These are phyloP conservation scores for Echium plantagineum DNA, from an alignment of 257 asterid genomes.

Conservation along the genomic window DNA sequence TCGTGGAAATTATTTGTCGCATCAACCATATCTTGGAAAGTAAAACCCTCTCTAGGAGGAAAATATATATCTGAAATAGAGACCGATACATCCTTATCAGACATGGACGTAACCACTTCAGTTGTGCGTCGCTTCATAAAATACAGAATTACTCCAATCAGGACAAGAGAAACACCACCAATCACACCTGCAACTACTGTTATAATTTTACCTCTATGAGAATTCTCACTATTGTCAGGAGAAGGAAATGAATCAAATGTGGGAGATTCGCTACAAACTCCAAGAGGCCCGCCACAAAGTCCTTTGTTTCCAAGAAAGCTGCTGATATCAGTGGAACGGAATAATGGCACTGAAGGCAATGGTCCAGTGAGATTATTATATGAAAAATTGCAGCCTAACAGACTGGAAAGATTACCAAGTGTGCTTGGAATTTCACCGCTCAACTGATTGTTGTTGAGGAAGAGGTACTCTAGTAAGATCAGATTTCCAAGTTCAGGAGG, in stretches of 20 bases:
- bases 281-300: constrained; percentile 81
- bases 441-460: constrained; percentile 60
- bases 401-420: constrained; percentile 63
- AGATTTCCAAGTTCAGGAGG: constrained; percentile 82
- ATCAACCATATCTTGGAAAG: constrained; percentile 78
- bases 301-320: constrained; percentile 77
- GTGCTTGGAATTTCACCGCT: constrained; percentile 79
- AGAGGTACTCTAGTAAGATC: constrained; percentile 53
- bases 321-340: constrained; percentile 52
- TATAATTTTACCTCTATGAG: constrained; percentile 49
- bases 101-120: constrained; percentile 22
- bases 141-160: constrained; percentile 49
- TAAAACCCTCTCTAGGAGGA: constrained; percentile 87
- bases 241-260: constrained; percentile 21
- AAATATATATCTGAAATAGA: constrained; percentile 64
- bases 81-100: constrained; percentile 37
- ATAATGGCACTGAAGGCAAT: constrained; percentile 55
- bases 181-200: constrained; percentile 52
- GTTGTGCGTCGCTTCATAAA: constrained; percentile 51
- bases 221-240: constrained; percentile 6
- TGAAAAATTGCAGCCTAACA: constrained; percentile 80
- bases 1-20: constrained; percentile 79
- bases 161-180: constrained; percentile 77
- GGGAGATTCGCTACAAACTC: constrained; percentile 34
- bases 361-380: constrained; percentile 66